Conservation (phyloP, 352 stramenopile genomes). For the Pythium rhizo-oryzae region DNA sequence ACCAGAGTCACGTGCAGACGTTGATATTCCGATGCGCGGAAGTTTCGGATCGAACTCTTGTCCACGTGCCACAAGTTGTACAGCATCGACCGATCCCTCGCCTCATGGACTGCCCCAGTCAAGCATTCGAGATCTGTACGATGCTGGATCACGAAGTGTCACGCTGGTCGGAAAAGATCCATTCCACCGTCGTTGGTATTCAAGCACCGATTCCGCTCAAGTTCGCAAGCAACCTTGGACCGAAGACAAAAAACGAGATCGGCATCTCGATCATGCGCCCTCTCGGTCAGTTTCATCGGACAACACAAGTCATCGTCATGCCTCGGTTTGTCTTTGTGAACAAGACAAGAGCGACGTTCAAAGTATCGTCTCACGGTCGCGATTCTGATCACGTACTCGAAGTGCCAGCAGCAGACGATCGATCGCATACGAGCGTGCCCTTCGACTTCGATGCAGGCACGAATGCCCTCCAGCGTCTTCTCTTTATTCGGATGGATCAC, state of each 20-base stretch:
- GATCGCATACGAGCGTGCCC: conserved; percentile 30
- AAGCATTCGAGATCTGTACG: conserved; percentile 88
- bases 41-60: conserved; percentile 38
- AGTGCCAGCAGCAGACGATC: conserved; percentile 34
- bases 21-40: conserved; percentile 79
- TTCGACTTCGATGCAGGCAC: conserved; percentile 76
- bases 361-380: conserved; percentile 67
- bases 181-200: conserved; percentile 83
- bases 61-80: conserved; percentile 67
- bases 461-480: conserved; percentile 50
- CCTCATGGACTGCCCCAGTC: conserved; percentile 82
- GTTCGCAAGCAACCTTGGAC: conserved; percentile 68
- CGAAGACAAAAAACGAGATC: conserved; percentile 77
- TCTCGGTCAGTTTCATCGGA: conserved; percentile 86
- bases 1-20: conserved; percentile 85
- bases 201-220: conserved; percentile 81
- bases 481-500: conserved; percentile 82
- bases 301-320: conserved; percentile 85
- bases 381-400: conserved; percentile 72
- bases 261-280: conserved; percentile 87
- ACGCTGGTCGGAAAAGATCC: conserved; percentile 87
- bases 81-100: conserved; percentile 67
- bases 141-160: conserved; percentile 85
- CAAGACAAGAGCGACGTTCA: conserved; percentile 75
- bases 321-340: conserved; percentile 89